phyloP scores from a whole-genome alignment of 2,329 filamentous ascomycete species.

The Alternaria hordeiaustralica region DNA sequence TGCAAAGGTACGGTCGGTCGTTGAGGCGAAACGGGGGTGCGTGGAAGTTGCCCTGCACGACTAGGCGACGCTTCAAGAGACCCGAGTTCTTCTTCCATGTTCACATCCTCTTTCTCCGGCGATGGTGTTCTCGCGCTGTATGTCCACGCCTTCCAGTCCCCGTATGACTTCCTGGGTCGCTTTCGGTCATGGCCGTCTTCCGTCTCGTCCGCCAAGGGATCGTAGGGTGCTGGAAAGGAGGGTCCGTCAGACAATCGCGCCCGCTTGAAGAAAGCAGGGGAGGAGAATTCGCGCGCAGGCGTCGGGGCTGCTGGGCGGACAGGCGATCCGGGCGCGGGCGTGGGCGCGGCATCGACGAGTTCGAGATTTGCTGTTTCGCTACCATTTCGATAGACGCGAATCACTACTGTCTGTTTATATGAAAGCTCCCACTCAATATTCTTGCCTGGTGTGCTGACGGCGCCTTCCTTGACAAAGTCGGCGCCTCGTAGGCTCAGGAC shows the following conservation, averaged over 20 bases:
- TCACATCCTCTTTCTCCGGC: constrained; percentile 62
- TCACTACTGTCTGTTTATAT: constrained; percentile 50
- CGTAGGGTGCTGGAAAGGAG: constrained; percentile 65
- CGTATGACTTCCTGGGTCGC: constrained; percentile 72
- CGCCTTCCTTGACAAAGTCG: constrained; percentile 65
- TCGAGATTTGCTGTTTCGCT: constrained; percentile 59
- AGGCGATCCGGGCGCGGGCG: constrained; percentile 36
- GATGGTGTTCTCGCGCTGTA: constrained; percentile 75
- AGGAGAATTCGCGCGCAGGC: constrained; percentile 63
- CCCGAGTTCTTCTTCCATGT: constrained; percentile 25
- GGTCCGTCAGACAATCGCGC: constrained; percentile 73
- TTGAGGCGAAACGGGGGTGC: constrained; percentile 37
- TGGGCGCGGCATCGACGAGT: constrained; percentile 54
- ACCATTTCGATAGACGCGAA: constrained; percentile 54
- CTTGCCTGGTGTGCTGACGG: constrained; percentile 63
- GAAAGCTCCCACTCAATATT: constrained; percentile 64
- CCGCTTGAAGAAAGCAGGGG: constrained; percentile 77
- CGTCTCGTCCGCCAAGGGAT: constrained; percentile 69
- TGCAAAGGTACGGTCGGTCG: not conserved
- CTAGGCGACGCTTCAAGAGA: constrained; percentile 28
- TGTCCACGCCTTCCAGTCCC: constrained; percentile 73
- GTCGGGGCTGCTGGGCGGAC: constrained; percentile 17
- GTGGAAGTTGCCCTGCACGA: constrained; percentile 29
- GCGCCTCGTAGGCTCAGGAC: constrained; percentile 72
- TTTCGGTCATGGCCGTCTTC: constrained; percentile 70